A percentile compares a stretch with the other conserved stretches of the same genome.
Conservation (phyloP, 345 rosid genomes). For the Streptanthus diversifolius region DNA sequence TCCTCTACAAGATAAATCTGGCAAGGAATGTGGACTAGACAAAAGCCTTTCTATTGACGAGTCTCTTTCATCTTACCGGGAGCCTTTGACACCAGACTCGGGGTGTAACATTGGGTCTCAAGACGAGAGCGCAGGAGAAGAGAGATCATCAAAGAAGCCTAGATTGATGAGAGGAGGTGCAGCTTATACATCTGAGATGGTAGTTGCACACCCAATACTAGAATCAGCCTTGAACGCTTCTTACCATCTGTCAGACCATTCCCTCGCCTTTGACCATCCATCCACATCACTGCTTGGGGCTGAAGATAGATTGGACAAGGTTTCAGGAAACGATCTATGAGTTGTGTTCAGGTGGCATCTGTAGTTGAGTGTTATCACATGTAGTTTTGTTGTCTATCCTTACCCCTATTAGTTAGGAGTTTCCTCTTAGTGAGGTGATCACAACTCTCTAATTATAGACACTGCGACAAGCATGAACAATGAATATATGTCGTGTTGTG, state of each 20-base stretch:
- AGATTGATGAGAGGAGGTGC: constrained; percentile 42
- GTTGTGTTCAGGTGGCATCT: constrained; percentile 20
- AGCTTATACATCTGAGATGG: constrained; percentile 48
- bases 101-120: constrained; percentile 60
- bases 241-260: constrained; percentile 47
- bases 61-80: constrained; percentile 76
- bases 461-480: constrained; percentile 24
- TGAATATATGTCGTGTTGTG: constrained; percentile 23
- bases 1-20: constrained; percentile 62
- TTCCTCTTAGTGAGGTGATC: constrained; percentile 22
- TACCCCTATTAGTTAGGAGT: constrained; percentile 29
- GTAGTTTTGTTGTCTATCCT: constrained; percentile 27
- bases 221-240: constrained; percentile 76
- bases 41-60: constrained; percentile 85
- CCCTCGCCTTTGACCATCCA: constrained; percentile 51
- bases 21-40: constrained; percentile 53
- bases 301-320: constrained; percentile 50
- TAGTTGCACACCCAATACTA: constrained; percentile 57
- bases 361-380: constrained; percentile 27
- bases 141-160: constrained; percentile 70
- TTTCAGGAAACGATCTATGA: constrained; percentile 45
- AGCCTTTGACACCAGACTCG: constrained; percentile 89
- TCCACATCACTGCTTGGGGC: constrained; percentile 44
- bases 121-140: constrained; percentile 51
- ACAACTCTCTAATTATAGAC: constrained; percentile 24